Base-by-base conservation (phyloP, 495 filamentous ascomycete genomes). In the Xylaria telfairii region DNA sequence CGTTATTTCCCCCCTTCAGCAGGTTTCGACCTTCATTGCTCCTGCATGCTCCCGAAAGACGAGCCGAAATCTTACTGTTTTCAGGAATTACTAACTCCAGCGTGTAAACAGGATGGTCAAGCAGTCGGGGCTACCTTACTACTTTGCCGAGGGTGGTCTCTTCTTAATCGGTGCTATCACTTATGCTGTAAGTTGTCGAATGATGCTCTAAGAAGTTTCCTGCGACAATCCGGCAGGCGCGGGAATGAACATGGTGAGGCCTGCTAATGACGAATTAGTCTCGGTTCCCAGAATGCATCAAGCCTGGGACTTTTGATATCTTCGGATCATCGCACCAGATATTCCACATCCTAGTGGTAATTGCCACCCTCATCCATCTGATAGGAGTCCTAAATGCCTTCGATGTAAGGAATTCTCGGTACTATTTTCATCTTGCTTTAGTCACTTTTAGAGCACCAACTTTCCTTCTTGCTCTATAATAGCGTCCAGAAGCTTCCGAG, bases 301-400 rank as follows among this genome's bases (percentile, higher is more conserved):
- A 62, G 9, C 83, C 82, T 10, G 83, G 82, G n/a, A 78, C 74
- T 34, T 91, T 90, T 73, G 88, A 91, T 77, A 82, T 90, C 47
- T 85, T 83, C 75, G 89, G 89, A 10, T 85, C 82, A 65, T 90
- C 87, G 9, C 89, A 91, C 75, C 89, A 91, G 44, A 86, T 90
- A 56, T 90, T 91, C 76, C 89, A 91, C 79, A 80, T 90, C 63
- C 75, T 91, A 15, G 88, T 90, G 15, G 84, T 90, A n/a, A 80
- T 87, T 62, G 89, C 88, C 8, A 87, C 86, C 10, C 74, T 84
- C 32, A 80, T 87, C 63, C 89, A 91, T 78, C 78, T 91, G 72
- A 81, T 84, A 37, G 89, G 88, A 44, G 78, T 90, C 24, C 71
- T 90, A 66, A 78, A 80, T 63, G 89, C 89, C 34, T 89, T 89